phyloP scores from a whole-genome alignment of 2,329 filamentous ascomycete species.

The Calonectria naviculata region DNA sequence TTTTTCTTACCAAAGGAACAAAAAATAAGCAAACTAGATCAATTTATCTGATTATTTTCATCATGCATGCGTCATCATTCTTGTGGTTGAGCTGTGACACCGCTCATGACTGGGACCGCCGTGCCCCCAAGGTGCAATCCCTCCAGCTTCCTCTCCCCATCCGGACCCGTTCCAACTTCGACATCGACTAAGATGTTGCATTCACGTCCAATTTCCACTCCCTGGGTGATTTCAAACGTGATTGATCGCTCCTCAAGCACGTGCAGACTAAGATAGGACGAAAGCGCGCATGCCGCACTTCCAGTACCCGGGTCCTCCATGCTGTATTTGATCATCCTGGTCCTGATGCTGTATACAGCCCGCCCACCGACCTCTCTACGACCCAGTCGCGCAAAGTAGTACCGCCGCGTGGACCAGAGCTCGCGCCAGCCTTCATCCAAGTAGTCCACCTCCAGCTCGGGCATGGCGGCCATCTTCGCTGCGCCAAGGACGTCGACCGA shows the following conservation, averaged over 20 bases:
- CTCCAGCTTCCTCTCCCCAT: not conserved
- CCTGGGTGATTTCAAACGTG: slow-evolving; percentile 65
- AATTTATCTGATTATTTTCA: not conserved
- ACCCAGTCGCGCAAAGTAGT: slow-evolving; percentile 65
- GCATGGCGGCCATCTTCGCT: slow-evolving; percentile 46
- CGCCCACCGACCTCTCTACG: slow-evolving; percentile 32
- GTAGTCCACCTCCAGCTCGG: slow-evolving; percentile 47
- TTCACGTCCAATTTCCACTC: slow-evolving; percentile 72
- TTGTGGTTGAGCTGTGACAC: not conserved
- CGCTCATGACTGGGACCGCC: slow-evolving; percentile 19
- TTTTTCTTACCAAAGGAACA: not conserved
- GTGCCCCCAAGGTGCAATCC: slow-evolving; percentile 25
- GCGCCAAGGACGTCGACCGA: slow-evolving; percentile 67
- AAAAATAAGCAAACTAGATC: not conserved
- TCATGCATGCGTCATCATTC: not conserved
- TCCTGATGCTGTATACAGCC: slow-evolving; percentile 55
- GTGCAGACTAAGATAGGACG: slow-evolving; percentile 62
- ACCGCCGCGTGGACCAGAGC: slow-evolving; percentile 61
- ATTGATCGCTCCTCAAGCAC: slow-evolving; percentile 25
- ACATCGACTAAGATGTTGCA: slow-evolving; percentile 62
- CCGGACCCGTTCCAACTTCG: slow-evolving; percentile 21
- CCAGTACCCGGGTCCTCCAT: slow-evolving; percentile 72
- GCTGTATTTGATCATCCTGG: slow-evolving; percentile 66
- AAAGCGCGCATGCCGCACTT: slow-evolving; percentile 68
- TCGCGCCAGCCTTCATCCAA: slow-evolving; percentile 64